Percentiles rank a stretch among this genome's conserved stretches.
Evolutionary conservation across 208 protist species (phyloP).

Genomic region (Tritrichomonas foetus): DNA sequence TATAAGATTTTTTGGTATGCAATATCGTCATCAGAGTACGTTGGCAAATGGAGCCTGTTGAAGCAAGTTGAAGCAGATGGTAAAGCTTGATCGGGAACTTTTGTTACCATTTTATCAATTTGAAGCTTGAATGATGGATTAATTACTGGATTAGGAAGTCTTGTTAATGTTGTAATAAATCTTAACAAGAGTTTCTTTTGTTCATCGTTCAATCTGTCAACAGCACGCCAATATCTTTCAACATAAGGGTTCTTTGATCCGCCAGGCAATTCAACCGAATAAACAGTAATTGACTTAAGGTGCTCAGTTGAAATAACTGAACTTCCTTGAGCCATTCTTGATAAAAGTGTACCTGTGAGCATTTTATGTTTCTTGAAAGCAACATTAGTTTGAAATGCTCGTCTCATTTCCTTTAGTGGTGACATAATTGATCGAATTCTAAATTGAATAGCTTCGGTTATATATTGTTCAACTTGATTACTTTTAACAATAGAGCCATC

Average conservation of each 20-base stretch:
- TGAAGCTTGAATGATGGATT: background rate
- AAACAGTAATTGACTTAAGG: background rate
- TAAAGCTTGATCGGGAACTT: background rate
- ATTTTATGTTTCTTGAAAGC: background rate
- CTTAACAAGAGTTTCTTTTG: background rate
- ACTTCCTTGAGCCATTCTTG: background rate
- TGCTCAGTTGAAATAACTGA: background rate
- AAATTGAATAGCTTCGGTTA: background rate
- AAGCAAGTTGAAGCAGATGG: constrained; percentile 32
- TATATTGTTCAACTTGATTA: constrained; percentile 8
- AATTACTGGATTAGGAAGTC: background rate
- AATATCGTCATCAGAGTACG: background rate
- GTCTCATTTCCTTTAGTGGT: background rate
- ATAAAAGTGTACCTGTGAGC: background rate
- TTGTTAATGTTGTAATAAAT: constrained; percentile 26
- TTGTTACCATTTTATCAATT: background rate
- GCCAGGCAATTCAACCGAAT: background rate
- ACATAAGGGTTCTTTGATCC: background rate
- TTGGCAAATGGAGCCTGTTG: background rate
- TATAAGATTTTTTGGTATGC: background rate
- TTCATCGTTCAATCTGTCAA: constrained; percentile 6
- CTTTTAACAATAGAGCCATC: background rate
- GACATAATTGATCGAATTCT: background rate
- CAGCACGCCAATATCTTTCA: background rate
- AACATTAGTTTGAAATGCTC: background rate